Conservation (phyloP, 192 early-diverging fungal genomes). For the Coemansia sp. region DNA sequence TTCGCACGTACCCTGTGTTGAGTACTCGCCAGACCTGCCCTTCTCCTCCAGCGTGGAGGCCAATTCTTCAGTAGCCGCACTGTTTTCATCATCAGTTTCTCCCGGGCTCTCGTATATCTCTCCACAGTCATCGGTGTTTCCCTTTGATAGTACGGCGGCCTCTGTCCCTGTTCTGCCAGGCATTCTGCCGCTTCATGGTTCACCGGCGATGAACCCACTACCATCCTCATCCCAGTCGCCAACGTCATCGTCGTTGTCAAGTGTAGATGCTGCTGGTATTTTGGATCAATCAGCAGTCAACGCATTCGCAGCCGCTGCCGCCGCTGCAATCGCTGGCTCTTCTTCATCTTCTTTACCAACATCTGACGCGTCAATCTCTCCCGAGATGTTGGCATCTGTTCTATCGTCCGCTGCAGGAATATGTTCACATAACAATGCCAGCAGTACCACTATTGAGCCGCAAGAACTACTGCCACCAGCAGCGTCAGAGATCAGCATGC, state of each 20-base stretch:
- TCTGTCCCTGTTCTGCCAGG: slow-evolving; percentile 1
- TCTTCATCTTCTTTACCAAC: not conserved
- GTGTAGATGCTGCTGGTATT: not conserved
- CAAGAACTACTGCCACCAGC: slow-evolving; percentile 7
- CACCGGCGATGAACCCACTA: not conserved
- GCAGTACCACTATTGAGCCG: not conserved
- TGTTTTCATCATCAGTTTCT: not conserved
- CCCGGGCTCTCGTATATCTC: not conserved
- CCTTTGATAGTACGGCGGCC: not conserved
- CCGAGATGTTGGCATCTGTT: slow-evolving; percentile 26
- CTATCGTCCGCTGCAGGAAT: slow-evolving; percentile 14
- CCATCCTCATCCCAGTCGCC: not conserved
- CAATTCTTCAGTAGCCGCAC: not conserved
- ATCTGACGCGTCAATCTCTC: slow-evolving; percentile 13
- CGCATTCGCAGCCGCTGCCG: slow-evolving; percentile 6
- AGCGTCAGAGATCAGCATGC: slow-evolving; percentile 26
- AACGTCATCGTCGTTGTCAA: not conserved
- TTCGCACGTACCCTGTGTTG: not conserved
- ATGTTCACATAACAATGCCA: not conserved
- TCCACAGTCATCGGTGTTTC: not conserved
- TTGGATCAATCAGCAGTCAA: slow-evolving; percentile 9
- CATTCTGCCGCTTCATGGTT: not conserved
- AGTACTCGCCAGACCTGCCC: not conserved
- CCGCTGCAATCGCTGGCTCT: slow-evolving; percentile 14
- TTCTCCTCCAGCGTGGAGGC: not conserved